These are phyloP conservation scores for Nakazawaea peltata DNA, from an alignment of 805 yeast genomes.

Conservation along the genomic window DNA sequence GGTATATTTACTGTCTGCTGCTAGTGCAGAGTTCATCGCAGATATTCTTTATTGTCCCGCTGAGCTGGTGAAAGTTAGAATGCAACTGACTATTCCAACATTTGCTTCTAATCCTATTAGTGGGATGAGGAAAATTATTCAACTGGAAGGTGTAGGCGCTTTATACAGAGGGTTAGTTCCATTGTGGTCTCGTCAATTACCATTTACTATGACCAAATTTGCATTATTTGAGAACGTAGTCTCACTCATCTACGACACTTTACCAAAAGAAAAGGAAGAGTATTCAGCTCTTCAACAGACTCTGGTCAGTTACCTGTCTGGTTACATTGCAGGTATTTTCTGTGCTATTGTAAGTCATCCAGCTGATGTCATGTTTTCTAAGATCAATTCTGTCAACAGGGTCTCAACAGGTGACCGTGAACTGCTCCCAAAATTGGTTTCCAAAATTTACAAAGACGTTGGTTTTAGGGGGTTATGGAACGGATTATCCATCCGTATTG, in stretches of 20 bases:
- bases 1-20: slow-evolving; percentile 69
- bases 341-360: slow-evolving; percentile 10
- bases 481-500: slow-evolving; percentile 7
- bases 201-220: slow-evolving; percentile 11
- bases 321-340: slow-evolving; percentile 10
- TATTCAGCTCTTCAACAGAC: slow-evolving; percentile 9
- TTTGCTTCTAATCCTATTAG: slow-evolving; percentile 90
- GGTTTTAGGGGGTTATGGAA: slow-evolving; percentile 11
- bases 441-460: slow-evolving; percentile 8
- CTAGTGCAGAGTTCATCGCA: slow-evolving; percentile 93
- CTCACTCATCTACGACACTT: slow-evolving; percentile 6
- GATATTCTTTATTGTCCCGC: slow-evolving; percentile 90
- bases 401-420: neutral
- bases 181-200: slow-evolving; percentile 11
- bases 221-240: slow-evolving; percentile 10
- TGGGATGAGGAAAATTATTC: slow-evolving; percentile 70
- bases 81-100: slow-evolving; percentile 80
- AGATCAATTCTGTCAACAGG: slow-evolving; percentile 6
- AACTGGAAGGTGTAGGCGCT: slow-evolving; percentile 89
- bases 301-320: slow-evolving; percentile 6
- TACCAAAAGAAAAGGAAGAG: slow-evolving; percentile 6
- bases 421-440: neutral
- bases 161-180: slow-evolving; percentile 77
- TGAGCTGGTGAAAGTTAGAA: slow-evolving; percentile 88
- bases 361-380: slow-evolving; percentile 10